Evolutionary conservation across 148 eudicot genomes (phyloP), one percentile per base, ranked within the genome.

Genomic region (Rhododendron kiyosumense): DNA sequence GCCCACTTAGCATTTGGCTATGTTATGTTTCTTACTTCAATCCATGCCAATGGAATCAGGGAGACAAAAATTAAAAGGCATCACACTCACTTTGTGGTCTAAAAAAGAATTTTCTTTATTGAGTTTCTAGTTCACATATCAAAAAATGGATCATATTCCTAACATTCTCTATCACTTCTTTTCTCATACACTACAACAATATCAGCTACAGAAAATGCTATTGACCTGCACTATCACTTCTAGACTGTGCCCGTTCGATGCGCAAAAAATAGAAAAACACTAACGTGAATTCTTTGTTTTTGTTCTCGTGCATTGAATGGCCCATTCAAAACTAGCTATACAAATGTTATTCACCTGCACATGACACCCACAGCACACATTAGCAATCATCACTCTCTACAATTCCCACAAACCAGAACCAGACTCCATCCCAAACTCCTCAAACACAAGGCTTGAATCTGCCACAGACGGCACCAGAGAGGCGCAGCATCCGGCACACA

Each of bases 401-500:
- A 15, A 9, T 30, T 69, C 43, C 61, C 43, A 45, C 7, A 69
- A 83, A 43, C 36, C 36, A 81, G 24, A 18, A 59, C 28, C 63
- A 14, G 41, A 30, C 26, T 71, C 85, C 80, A 84, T 0, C 48
- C 46, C 85, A 18, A 65, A 57, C 43, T 1, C 36, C 32, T 84
- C 86, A 67, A 26, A 51, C 51, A 85, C 87, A 18, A 81, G 61
- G 17, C 81, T 14, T 20, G 48, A 65, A 46, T 69, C 43, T 5
- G 67, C 81, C 85, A 82, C 80, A 13, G 89, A 84, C 1, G 94
- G 93, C 83, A 92, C 91, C 41, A 94, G 87, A 0, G 94, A 89
- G 36, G 84, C 82, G 15, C 94, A 96, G 83, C 99, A 97, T 8
- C 61, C 84, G 3, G 86, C 89, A 69, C 99, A 96, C 18, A 95